These are phyloP conservation scores for Agrocybe pediades DNA, from an alignment of 768 basidiomycete species.

Conservation along the genomic window DNA sequence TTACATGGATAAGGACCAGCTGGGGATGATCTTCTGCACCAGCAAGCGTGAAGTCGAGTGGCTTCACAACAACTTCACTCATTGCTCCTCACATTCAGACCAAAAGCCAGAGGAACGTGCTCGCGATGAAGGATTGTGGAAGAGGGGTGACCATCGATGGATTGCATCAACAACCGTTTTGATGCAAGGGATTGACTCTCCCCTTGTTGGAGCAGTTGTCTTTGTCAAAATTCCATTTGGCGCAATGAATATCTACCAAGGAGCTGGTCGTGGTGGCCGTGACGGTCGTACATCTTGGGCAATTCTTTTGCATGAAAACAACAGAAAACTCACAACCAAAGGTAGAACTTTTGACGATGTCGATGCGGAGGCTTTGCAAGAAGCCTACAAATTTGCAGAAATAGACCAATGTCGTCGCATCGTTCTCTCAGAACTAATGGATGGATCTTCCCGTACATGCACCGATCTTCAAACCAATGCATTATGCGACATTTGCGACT, in stretches of 20 bases:
- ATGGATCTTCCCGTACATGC: no score
- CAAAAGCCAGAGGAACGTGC: neutral
- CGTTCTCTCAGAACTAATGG: no score
- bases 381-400: no score
- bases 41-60: neutral
- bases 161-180: conserved; percentile 22
- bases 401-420: no score
- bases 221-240: conserved; percentile 19
- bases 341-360: no score
- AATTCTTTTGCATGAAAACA: neutral
- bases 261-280: conserved; percentile 17
- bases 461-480: no score
- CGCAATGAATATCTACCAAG: conserved; percentile 21
- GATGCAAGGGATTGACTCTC: conserved; percentile 22
- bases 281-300: conserved; percentile 5
- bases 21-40: conserved; percentile 19
- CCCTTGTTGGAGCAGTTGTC: conserved; percentile 15
- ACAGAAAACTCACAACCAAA: no score
- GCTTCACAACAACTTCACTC: neutral
- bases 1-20: conserved; percentile 4
- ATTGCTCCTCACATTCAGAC: conserved; percentile 6
- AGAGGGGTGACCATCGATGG: conserved; percentile 10
- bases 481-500: no score
- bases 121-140: conserved; percentile 14
- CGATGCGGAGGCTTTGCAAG: no score